phyloP scores from a whole-genome alignment of 2,329 filamentous ascomycete species.

The Trichophyton mentagrophytes region DNA sequence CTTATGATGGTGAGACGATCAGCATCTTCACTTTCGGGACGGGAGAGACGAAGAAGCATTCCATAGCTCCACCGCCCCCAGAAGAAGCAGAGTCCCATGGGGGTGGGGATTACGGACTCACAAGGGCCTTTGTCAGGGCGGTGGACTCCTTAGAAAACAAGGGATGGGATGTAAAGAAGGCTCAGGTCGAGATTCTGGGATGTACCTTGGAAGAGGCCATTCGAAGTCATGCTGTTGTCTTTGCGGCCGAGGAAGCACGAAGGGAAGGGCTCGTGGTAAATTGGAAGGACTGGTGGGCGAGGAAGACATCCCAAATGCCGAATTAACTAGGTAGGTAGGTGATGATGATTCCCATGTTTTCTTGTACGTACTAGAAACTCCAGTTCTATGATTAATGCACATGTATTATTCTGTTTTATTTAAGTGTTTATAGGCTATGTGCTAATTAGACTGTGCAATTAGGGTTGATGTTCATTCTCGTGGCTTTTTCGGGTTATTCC shows the following conservation, averaged over 20 bases:
- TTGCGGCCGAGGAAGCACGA: slow-evolving; percentile 83
- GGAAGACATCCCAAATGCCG: slow-evolving; percentile 30
- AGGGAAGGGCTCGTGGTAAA: slow-evolving; percentile 55
- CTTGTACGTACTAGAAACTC: background rate
- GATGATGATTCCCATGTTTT: no score
- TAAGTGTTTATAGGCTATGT: background rate
- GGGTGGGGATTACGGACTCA: slow-evolving; percentile 68
- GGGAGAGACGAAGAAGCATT: slow-evolving; percentile 39
- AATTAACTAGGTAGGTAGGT: background rate
- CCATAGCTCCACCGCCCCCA: slow-evolving; percentile 48
- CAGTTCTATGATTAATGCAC: background rate
- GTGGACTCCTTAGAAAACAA: slow-evolving; percentile 66
- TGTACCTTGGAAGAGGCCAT: slow-evolving; percentile 77
- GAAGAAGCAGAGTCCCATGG: slow-evolving; percentile 50
- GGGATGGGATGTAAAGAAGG: slow-evolving; percentile 51
- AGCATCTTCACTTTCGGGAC: slow-evolving; percentile 58
- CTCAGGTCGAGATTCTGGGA: slow-evolving; percentile 64
- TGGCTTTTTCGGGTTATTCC: background rate
- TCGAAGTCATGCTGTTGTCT: slow-evolving; percentile 84
- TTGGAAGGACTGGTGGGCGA: slow-evolving; percentile 65
- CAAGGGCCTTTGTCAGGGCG: slow-evolving; percentile 69
- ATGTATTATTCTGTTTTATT: background rate
- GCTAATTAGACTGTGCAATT: background rate
- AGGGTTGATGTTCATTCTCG: background rate
- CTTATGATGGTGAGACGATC: slow-evolving; percentile 69